phyloP scores from a whole-genome alignment of 1,284 basidiomycete species.

The Heterobasidion parviporum region DNA sequence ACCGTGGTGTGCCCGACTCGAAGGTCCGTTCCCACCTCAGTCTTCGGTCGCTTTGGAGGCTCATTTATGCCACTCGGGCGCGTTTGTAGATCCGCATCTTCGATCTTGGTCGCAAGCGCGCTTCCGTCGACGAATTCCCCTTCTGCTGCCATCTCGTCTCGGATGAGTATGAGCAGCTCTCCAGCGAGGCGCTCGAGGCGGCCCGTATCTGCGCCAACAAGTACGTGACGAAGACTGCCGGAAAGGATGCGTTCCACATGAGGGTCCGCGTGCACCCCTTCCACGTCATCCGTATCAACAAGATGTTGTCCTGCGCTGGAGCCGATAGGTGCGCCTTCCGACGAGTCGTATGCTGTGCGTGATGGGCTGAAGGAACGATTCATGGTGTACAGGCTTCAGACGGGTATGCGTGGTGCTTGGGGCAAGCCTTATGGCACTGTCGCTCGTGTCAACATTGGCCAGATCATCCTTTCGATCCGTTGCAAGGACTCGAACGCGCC shows the following conservation, averaged over 20 bases:
- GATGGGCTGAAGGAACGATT: not conserved
- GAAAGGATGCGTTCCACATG: conserved; percentile 99
- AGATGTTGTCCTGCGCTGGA: conserved; percentile 99
- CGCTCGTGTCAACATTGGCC: conserved; percentile 94
- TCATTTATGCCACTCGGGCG: no score
- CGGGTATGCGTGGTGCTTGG: conserved; percentile 99
- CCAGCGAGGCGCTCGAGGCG: conserved; percentile 94
- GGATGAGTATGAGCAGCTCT: conserved; percentile 98
- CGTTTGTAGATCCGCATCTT: conserved; percentile 75
- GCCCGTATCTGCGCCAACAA: conserved; percentile 99
- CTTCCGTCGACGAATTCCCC: conserved; percentile 95
- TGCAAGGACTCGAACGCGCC: conserved; percentile 85
- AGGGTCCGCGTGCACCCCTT: conserved; percentile 97
- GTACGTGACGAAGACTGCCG: conserved; percentile 96
- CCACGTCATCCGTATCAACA: conserved; percentile 99
- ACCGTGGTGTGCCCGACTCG: conserved; percentile 95
- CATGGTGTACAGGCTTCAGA: conserved; percentile 66
- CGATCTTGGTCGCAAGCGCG: conserved; percentile 93
- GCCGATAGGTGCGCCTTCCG: conserved; percentile 72
- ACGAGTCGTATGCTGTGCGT: not conserved
- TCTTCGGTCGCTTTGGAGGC: not conserved
- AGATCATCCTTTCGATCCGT: conserved; percentile 94
- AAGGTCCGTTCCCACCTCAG: conserved; percentile 43
- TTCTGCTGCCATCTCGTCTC: conserved; percentile 96
- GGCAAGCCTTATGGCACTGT: conserved; percentile 97